Conservation (phyloP, 2,329 filamentous ascomycete species). For the Epichloe bromicola region DNA sequence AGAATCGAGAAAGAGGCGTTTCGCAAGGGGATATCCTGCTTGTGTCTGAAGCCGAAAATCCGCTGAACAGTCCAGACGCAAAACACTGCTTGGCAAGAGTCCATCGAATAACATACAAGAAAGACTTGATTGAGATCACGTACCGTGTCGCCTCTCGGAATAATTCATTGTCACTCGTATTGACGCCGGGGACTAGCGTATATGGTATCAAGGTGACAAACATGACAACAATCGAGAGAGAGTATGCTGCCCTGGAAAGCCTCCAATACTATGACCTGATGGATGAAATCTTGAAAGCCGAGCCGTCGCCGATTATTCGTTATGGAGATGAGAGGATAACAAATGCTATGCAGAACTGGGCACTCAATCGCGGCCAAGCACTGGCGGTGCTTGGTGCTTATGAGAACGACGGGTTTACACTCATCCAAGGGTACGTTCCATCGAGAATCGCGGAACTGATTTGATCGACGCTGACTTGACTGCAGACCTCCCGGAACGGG, state of each 20-base stretch:
- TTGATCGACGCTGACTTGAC: slow-evolving; percentile 16
- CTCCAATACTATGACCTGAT: slow-evolving; percentile 93
- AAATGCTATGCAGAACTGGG: slow-evolving; percentile 61
- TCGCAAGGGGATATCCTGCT: slow-evolving; percentile 82
- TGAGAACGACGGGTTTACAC: slow-evolving; percentile 92
- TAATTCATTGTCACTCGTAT: slow-evolving; percentile 45
- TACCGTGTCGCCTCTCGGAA: slow-evolving; percentile 65
- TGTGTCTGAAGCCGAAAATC: slow-evolving; percentile 60
- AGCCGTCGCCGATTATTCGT: slow-evolving; percentile 75
- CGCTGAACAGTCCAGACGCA: slow-evolving; percentile 50
- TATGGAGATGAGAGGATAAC: slow-evolving; percentile 64
- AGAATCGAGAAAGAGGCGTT: slow-evolving; percentile 59
- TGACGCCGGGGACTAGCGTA: slow-evolving; percentile 58
- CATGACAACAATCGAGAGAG: slow-evolving; percentile 86
- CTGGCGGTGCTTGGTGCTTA: slow-evolving; percentile 83
- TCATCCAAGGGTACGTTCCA: slow-evolving; percentile 66
- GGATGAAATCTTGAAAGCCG: slow-evolving; percentile 78
- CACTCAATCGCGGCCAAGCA: slow-evolving; percentile 78
- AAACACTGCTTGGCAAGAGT: slow-evolving; percentile 81
- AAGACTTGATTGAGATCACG: slow-evolving; percentile 67
- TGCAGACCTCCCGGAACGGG: slow-evolving; percentile 79
- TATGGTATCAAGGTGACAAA: slow-evolving; percentile 77
- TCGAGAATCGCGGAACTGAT: background rate
- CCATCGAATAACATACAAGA: slow-evolving; percentile 67
- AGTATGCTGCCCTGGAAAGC: slow-evolving; percentile 83